Conservation (phyloP, 495 filamentous ascomycete genomes). For the Astrocystis sublimbata region DNA sequence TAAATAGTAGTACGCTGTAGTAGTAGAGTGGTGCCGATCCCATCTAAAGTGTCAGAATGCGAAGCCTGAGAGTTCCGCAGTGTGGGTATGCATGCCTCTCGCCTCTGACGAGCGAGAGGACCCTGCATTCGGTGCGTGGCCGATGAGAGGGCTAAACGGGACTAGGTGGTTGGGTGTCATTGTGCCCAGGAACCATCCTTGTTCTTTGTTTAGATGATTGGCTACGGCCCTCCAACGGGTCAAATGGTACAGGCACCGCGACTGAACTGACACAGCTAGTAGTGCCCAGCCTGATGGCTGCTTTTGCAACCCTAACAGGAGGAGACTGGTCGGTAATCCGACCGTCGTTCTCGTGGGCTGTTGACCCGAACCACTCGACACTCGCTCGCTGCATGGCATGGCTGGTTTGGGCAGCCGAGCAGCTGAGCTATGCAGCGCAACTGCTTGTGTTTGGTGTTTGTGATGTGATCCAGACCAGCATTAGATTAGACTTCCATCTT, state of each 20-base stretch:
- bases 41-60: background rate
- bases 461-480: background rate
- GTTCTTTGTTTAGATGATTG: background rate
- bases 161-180: conserved; percentile 3
- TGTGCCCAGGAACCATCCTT: background rate
- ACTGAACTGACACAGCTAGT: background rate
- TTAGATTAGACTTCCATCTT: background rate
- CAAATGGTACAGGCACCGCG: background rate
- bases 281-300: background rate
- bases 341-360: background rate
- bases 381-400: background rate
- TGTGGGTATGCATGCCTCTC: too few relatives aligned
- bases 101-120: conserved; percentile 1
- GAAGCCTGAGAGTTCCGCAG: conserved; percentile 4
- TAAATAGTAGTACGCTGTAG: too few relatives aligned
- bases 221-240: background rate
- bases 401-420: background rate
- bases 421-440: too few relatives aligned
- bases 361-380: background rate
- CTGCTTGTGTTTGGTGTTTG: background rate
- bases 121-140: conserved; percentile 11
- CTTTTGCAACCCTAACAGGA: conserved; percentile 2
- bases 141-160: conserved; percentile 8
- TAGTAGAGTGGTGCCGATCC: background rate
- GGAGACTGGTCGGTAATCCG: background rate